phyloP scores from a whole-genome alignment of 176 grass and related monocot species.

The Secale cereale region DNA sequence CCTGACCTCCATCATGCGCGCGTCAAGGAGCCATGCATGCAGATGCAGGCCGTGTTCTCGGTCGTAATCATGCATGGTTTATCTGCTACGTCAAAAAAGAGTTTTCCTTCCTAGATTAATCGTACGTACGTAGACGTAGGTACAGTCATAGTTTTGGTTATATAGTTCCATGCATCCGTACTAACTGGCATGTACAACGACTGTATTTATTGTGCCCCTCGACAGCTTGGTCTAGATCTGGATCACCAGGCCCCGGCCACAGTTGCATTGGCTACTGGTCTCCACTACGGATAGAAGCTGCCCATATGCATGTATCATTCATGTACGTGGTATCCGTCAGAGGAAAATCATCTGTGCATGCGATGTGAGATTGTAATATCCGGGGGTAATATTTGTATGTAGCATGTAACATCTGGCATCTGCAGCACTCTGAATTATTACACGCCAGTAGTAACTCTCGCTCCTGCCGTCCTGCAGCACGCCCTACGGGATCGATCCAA shows the following conservation, averaged over 20 bases:
- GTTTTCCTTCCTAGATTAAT: background rate
- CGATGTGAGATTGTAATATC: background rate
- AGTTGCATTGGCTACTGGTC: background rate
- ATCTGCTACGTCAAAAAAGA: background rate
- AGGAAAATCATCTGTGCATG: background rate
- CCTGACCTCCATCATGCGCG: background rate
- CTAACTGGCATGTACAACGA: constrained; percentile 7
- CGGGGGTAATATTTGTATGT: too few relatives aligned
- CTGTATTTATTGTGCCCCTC: background rate
- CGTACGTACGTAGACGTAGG: too few relatives aligned
- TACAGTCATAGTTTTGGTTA: too few relatives aligned
- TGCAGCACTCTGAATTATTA: background rate
- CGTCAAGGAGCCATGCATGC: background rate
- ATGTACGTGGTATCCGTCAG: background rate
- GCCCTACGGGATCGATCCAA: background rate
- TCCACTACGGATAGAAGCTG: background rate
- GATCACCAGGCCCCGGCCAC: background rate
- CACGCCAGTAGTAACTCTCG: background rate
- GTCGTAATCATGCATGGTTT: background rate
- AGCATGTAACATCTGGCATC: background rate
- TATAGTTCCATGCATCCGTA: too few relatives aligned
- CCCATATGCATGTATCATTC: background rate
- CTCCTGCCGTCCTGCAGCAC: too few relatives aligned
- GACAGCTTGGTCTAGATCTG: constrained; percentile 12
- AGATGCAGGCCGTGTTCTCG: background rate